Base-by-base conservation (phyloP, 75 land plant genomes). In the Larix kaempferi region DNA sequence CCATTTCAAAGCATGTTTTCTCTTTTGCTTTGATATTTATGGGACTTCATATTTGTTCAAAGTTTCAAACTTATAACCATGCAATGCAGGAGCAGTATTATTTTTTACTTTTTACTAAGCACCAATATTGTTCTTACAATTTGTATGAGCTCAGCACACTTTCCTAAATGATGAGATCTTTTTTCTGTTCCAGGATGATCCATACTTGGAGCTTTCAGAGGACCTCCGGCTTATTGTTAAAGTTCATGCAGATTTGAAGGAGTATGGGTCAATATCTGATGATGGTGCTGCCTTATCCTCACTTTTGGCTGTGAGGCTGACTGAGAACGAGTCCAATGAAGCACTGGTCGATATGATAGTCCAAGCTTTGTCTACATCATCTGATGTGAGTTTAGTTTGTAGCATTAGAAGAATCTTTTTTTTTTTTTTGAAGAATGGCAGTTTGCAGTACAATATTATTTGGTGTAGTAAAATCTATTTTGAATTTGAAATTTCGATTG, bases 181-280 rank as follows among this genome's bases (percentile, higher is more conserved):
- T 78, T 8, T n/a, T 57, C 56, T 21, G 60, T 73, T 52, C 67
- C 85, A 95, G 98, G 82, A 75, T 27, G 98, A 95, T 88, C 92
- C 98, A 27, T 92, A 80, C 84, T 33, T 95, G 58, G 80, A 82
- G 22, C 80, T 95, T 13, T 76, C 76, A 57, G 94, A 94, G 56
- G 98, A 94, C 76, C 71, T 88, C 71, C 89, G 84, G 73, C 77
- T 95, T 2, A 85, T 77, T 81, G 86, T 83, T 54, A 93, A 82
- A 78, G 77, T 88, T 12, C 78, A 84, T 35, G 44, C 76, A 63
- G 84, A 87, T 80, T 7, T 82, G 57, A 85, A 76, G 22, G 76
- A 82, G n/a, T 95, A 91, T 90, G 94, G 88, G 21, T 86, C 96
- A 33, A 56, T 44, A 26, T 23, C 85, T 35, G 98, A 94, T 82